These are phyloP conservation scores for Paramecium tetraurelia DNA, from an alignment of 73 alveolate genomes.

Conservation along the genomic window DNA sequence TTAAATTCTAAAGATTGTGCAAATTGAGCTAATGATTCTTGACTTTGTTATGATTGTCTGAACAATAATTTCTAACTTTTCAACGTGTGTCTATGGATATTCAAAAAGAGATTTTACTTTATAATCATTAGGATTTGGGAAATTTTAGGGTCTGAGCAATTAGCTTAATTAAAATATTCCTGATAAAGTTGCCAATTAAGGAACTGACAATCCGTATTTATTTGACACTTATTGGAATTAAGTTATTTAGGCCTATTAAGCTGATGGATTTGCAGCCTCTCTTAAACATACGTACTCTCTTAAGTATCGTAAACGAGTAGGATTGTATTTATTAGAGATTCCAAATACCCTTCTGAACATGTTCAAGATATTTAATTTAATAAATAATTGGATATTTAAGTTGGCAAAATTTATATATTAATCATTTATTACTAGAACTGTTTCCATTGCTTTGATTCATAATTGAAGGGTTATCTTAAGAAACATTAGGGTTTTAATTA, in stretches of 20 bases:
- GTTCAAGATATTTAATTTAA: not conserved
- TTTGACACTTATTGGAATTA: slow-evolving; percentile 14
- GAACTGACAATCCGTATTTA: not conserved
- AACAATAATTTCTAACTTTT: not conserved
- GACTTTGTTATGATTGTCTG: not conserved
- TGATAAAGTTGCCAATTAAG: not conserved
- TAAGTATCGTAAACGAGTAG: not conserved
- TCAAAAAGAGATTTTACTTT: not conserved
- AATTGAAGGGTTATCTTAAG: not conserved
- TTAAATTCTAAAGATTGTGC: not conserved
- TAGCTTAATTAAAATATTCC: not conserved
- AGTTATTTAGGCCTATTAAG: not conserved
- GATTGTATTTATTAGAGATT: not conserved
- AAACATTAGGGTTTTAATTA: not conserved
- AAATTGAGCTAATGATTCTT: not conserved
- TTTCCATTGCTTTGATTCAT: not conserved
- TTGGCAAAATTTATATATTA: not conserved
- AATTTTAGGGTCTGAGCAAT: not conserved
- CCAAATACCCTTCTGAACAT: slow-evolving; percentile 17
- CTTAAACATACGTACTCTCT: slow-evolving; percentile 28
- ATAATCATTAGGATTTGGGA: not conserved
- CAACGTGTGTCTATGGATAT: not conserved
- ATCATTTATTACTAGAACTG: slow-evolving; percentile 3
- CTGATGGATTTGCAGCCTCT: slow-evolving; percentile 39
- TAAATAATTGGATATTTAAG: not conserved